Evolutionary conservation across 2,329 filamentous ascomycete genomes (phyloP), one percentile per base, ranked within the genome.

Genomic region (Colletotrichum noveboracense): DNA sequence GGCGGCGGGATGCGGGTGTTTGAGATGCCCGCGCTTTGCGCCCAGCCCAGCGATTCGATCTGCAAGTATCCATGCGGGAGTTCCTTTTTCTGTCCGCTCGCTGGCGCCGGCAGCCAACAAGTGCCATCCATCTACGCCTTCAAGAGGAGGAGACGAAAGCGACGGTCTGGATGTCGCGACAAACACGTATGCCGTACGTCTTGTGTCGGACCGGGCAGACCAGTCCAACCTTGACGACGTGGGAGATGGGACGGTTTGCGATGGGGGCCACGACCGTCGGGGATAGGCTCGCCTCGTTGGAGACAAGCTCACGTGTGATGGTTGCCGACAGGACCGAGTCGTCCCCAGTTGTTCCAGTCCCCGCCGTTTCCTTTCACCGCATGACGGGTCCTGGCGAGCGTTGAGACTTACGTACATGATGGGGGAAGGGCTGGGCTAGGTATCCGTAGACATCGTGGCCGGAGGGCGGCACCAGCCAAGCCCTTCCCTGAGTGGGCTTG

Each of bases 241-340:
- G 70, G 16, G 56, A 75, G 70, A 75, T 75, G 73, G 73, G 73
- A 75, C 64, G 73, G 70, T 61, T 68, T 73, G 56, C 32, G 30
- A 71, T 32, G 67, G 64, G 48, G 62, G 62, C 24, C 64, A 43
- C 30, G 69, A 58, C 62, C 26, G 32, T 73, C 34, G 62, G 70
- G 72, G 64, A 73, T 73, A 65, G 58, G 70, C 73, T 65, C 73
- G 73, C 58, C 70, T 73, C 66, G 16, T 73, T 68, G 58, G 69
- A 73, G 70, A 73, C 58, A 65, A 68, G 73, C 70, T 75, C 70
- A 73, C 64, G 73, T 73, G 73, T 68, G 43, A 43, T 71, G 62
- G 70, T 75, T 75, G 73, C 73, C 73, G 70, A 75, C 43, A 73
- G 34, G 62, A 65, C 73, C 73, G 73, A 73, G 70, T 73, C 73